Evolutionary conservation across 345 rosid genomes (phyloP).

Genomic region (Crucihimalaya himalaica): DNA sequence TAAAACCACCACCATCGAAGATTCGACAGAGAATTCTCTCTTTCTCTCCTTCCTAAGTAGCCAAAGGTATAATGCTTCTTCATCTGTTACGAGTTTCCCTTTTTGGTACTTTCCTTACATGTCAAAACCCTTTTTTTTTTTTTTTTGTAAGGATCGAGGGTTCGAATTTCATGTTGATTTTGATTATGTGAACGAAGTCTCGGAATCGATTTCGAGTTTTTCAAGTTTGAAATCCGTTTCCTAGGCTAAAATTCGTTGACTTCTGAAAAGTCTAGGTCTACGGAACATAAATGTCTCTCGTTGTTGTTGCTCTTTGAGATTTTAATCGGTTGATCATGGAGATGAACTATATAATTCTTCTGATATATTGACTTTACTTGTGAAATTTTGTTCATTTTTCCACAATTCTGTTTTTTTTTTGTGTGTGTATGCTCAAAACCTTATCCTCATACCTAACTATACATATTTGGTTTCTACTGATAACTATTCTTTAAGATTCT

Average conservation of each 20-base stretch:
- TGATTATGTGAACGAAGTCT: background rate
- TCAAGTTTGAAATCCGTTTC: background rate
- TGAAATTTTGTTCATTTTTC: background rate
- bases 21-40: constrained; percentile 6
- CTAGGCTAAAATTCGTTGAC: constrained; percentile 23
- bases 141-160: background rate
- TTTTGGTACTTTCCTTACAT: constrained; percentile 7
- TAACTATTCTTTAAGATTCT: background rate
- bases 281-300: background rate
- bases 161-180: constrained; percentile 3
- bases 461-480: background rate
- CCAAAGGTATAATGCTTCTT: constrained; percentile 18
- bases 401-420: background rate
- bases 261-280: constrained; percentile 31
- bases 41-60: background rate
- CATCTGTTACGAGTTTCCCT: constrained; percentile 10
- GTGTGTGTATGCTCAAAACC: constrained; percentile 3
- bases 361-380: background rate
- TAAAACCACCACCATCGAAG: background rate
- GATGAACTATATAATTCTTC: background rate
- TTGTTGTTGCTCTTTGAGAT: background rate
- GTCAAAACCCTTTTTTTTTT: background rate
- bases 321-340: background rate
- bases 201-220: background rate
- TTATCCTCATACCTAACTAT: background rate